Base-by-base conservation (phyloP, 1,139 yeast genomes). In the Taphrina pruni region DNA sequence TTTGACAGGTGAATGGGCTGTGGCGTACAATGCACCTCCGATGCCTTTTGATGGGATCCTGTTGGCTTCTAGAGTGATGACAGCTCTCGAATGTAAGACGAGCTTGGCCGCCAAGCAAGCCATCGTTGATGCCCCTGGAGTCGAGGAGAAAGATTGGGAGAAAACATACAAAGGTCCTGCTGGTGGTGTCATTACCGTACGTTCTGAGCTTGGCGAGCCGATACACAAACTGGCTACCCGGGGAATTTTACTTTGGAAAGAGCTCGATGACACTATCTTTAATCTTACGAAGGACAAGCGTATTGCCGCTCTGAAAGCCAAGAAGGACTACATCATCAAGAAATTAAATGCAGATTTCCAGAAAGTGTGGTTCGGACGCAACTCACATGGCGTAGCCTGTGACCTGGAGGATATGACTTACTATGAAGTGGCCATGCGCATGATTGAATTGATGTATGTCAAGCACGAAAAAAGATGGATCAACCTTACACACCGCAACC, bases 121-220 rank as follows among this genome's bases (percentile, higher is more conserved):
- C 68, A 94, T 95, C 81, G 93, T 92, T 71, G 85, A 86, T 54
- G 93, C 97, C 76, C 79, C 93, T 51, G 99, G 99, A 86, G 96
- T 91, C 71, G 84, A 87, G 41, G 98, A 94, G 79, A 77, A 80
- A 61, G 81, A 90, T 78, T 94, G 99, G 99, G 99, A 94, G 81
- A 85, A 85, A 76, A 90, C 98, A 66, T 94, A 94, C 83, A 90
- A 90, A 82, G 89, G 88, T 77, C 93, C 97, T 76, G 88, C 98
- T 72, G 99, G 99, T 81, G 99, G 99, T 81, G 87, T 95, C 73
- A 84, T 94, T 75, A 93, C 99, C 70, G 99, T 94, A 72, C 86
- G 90, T 78, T 93, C 98, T 43, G 99, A 94, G 84, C 94, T 94
- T 98, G 99, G 99, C 79, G 99, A 94, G 83, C 99, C 99, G 77